Base-by-base conservation (phyloP, 2,329 filamentous ascomycete species). In the Fusarium ramigenum region DNA sequence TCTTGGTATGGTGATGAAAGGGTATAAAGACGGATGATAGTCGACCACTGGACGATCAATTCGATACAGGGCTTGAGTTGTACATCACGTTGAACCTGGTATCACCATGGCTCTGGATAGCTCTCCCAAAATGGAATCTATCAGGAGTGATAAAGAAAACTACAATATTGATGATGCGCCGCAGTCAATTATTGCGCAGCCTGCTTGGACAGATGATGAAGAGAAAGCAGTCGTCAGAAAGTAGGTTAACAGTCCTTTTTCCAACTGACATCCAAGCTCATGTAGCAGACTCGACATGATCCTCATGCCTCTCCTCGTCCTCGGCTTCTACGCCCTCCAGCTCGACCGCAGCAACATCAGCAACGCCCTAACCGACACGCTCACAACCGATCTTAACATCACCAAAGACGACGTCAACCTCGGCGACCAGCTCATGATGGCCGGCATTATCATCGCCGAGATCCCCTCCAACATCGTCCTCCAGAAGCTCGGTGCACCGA, bases 361-460 rank as follows among this genome's bases (percentile, higher is more conserved):
- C 60, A 87, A 85, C 32, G 86, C 86, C 10, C 71, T 88, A 14
- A 88, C 86, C 5, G 86, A 87, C 43, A 84, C 82, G 18, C 83
- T 88, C 56, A 82, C 84, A 11, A 68, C 81, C 18, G 86, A 88
- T 59, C 80, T 88, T 2, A 78, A 80, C 19, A 85, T 88, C 60
- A 85, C 82, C 1, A 85, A 86, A 21, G 83, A 86, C 69, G 82
- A 87, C 43, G 83, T 87, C 66, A 88, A 88, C 42, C 76, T 86
- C 10, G 86, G 86, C 9, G 82, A 84, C 9, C 85, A 86, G 66
- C 79, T 88, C 50, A 79, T 86, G 23, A 83, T 82, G 0, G 80
- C 83, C 5, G 85, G 85, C 0, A 87, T 87, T n/a, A 83, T 87
- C 21, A 73, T 87, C 9, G 80, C 82, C 8, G 81, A 85, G 18